Percentiles rank a stretch among this genome's conserved stretches.
Conservation (phyloP, 179 eudicot genomes). For the Spergularia azorica region DNA sequence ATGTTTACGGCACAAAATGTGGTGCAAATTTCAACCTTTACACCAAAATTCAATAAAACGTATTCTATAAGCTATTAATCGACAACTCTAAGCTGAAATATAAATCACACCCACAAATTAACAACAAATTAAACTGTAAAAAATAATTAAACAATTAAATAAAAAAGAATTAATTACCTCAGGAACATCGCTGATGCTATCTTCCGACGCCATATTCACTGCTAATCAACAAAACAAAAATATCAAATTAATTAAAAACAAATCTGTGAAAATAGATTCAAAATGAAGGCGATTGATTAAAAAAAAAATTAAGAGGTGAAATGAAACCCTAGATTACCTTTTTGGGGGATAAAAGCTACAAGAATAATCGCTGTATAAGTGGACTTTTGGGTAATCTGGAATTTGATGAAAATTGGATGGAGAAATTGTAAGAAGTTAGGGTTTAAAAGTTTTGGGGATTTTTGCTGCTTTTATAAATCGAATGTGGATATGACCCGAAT, state of each 20-base stretch:
- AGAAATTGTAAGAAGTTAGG: neutral
- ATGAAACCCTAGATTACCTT: constrained; percentile 6
- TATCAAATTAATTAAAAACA: neutral
- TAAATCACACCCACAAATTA: too few relatives aligned
- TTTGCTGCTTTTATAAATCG: neutral
- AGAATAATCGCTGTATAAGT: too few relatives aligned
- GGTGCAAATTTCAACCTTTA: too few relatives aligned
- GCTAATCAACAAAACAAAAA: neutral
- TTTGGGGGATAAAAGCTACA: neutral
- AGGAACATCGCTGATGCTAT: constrained; percentile 21
- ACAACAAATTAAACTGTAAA: neutral
- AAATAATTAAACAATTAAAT: neutral
- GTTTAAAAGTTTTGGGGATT: neutral
- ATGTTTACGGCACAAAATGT: too few relatives aligned
- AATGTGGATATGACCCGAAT: too few relatives aligned
- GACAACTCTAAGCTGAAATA: too few relatives aligned
- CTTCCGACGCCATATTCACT: constrained; percentile 31
- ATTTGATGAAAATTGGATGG: too few relatives aligned
- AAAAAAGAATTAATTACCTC: neutral
- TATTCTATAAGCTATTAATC: too few relatives aligned
- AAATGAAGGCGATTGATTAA: neutral
- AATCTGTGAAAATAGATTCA: too few relatives aligned
- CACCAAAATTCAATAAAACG: too few relatives aligned
- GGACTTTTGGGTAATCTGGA: too few relatives aligned
- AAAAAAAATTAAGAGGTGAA: neutral